These are phyloP conservation scores for Candida sanyaensis DNA, from an alignment of 1,139 yeast species.

Conservation along the genomic window DNA sequence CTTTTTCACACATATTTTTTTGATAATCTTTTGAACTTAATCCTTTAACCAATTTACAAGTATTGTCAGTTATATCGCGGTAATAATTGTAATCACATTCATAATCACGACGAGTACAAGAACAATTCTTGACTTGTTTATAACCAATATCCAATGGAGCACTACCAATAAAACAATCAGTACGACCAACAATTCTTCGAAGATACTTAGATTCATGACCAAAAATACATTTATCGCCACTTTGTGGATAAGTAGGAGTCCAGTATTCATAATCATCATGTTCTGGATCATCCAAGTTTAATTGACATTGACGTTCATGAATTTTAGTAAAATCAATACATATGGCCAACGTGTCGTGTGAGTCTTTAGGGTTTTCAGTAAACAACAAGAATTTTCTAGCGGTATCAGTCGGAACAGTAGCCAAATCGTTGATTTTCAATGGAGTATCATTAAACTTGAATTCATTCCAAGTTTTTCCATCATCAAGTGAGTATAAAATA, in stretches of 20 bases:
- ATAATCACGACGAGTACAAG: slow-evolving; percentile 84
- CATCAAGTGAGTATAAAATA: slow-evolving; percentile 70
- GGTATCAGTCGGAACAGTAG: slow-evolving; percentile 90
- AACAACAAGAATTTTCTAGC: slow-evolving; percentile 64
- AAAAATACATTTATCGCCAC: slow-evolving; percentile 70
- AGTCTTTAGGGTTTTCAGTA: slow-evolving; percentile 19
- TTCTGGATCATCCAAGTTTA: slow-evolving; percentile 60
- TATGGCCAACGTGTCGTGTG: slow-evolving; percentile 30
- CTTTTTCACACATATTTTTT: slow-evolving; percentile 58
- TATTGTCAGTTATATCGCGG: slow-evolving; percentile 66
- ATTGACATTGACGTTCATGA: slow-evolving; percentile 67
- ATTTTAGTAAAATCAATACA: slow-evolving; percentile 74
- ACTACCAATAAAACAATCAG: slow-evolving; percentile 80
- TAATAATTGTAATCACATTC: slow-evolving; percentile 92
- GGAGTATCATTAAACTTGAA: slow-evolving; percentile 61
- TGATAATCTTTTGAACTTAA: slow-evolving; percentile 63
- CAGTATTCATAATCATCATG: slow-evolving; percentile 80
- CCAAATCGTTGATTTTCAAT: slow-evolving; percentile 66
- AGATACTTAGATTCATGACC: slow-evolving; percentile 84
- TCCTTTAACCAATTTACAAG: slow-evolving; percentile 82
- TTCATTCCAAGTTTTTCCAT: slow-evolving; percentile 76
- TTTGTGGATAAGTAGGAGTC: slow-evolving; percentile 72
- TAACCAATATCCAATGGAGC: slow-evolving; percentile 68
- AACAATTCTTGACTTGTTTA: slow-evolving; percentile 64
- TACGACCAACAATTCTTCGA: slow-evolving; percentile 61